Conservation (phyloP, 1,139 yeast species). For the Yamadazyma buinensis region DNA sequence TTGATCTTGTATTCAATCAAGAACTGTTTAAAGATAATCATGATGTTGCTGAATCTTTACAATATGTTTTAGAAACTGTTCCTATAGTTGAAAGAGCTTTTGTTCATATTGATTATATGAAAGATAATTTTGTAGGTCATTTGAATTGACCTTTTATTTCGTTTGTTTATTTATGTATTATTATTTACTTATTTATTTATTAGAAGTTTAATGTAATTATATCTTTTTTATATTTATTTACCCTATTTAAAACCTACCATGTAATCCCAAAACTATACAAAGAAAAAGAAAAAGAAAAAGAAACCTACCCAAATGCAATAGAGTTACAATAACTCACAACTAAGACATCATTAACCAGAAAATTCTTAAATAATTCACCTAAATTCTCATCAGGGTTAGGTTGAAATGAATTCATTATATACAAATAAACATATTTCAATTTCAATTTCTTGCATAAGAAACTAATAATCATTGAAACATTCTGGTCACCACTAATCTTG, state of each 20-base stretch:
- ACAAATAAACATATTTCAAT: conserved; percentile 27
- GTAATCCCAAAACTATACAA: no score
- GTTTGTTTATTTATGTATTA: no score
- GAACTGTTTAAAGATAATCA: conserved; percentile 65
- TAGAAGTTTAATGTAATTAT: no score
- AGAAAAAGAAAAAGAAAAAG: no score
- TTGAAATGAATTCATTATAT: conserved; percentile 57
- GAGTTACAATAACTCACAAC: conserved; percentile 52
- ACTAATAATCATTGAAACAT: conserved; percentile 39
- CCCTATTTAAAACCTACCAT: no score
- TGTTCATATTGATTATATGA: conserved; percentile 74
- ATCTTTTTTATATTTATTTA: no score
- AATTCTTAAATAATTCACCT: conserved; percentile 43
- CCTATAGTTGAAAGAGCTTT: conserved; percentile 79
- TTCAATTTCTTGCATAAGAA: conserved; percentile 43
- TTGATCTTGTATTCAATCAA: conserved; percentile 61
- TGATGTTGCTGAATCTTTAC: conserved; percentile 78
- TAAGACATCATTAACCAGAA: conserved; percentile 48
- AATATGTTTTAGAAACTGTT: conserved; percentile 72
- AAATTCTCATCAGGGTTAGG: conserved; percentile 58
- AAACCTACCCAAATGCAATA: conserved; percentile 60
- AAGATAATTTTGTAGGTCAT: conserved; percentile 51
- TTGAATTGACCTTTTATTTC: no score
- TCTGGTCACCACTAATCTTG: conserved; percentile 43
- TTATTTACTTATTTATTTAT: no score